These are phyloP conservation scores for Boletus fagicola DNA, from an alignment of 768 basidiomycete species.

Conservation along the genomic window DNA sequence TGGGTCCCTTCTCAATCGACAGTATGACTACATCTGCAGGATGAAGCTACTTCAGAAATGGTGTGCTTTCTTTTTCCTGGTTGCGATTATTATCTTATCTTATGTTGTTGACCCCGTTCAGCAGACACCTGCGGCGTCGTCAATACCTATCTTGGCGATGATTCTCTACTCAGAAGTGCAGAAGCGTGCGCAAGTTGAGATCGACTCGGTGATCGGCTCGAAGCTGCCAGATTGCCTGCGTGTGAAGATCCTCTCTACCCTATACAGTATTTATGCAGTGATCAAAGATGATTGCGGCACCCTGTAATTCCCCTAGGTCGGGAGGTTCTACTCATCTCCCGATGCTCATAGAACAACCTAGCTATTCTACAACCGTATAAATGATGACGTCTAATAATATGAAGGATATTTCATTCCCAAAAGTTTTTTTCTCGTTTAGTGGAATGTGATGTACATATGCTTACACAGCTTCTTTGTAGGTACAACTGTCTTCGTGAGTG, in stretches of 20 bases:
- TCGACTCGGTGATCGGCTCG: slow-evolving; percentile 9
- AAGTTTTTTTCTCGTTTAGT: not conserved
- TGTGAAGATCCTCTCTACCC: slow-evolving; percentile 15
- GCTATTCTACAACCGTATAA: slow-evolving; percentile 29
- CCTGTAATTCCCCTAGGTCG: slow-evolving; percentile 4
- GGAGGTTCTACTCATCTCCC: not conserved
- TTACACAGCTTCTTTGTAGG: not conserved
- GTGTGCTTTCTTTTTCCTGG: not conserved
- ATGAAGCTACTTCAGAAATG: slow-evolving; percentile 15
- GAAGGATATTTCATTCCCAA: slow-evolving; percentile 49
- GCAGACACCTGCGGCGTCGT: slow-evolving; percentile 7
- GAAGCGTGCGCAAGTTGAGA: slow-evolving; percentile 14
- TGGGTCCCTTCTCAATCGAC: not conserved
- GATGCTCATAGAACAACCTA: not conserved
- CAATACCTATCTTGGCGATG: slow-evolving; percentile 13
- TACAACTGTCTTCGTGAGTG: slow-evolving; percentile 4
- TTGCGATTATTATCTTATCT: not conserved
- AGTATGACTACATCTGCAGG: not conserved
- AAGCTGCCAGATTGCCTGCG: slow-evolving; percentile 10
- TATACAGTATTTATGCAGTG: slow-evolving; percentile 12
- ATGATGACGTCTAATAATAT: slow-evolving; percentile 37
- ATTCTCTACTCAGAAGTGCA: slow-evolving; percentile 17
- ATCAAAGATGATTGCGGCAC: not conserved
- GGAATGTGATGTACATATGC: not conserved
- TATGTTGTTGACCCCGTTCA: not conserved